Base-by-base conservation (phyloP, 139 green algal species). In the Chlorella vulgaris region DNA sequence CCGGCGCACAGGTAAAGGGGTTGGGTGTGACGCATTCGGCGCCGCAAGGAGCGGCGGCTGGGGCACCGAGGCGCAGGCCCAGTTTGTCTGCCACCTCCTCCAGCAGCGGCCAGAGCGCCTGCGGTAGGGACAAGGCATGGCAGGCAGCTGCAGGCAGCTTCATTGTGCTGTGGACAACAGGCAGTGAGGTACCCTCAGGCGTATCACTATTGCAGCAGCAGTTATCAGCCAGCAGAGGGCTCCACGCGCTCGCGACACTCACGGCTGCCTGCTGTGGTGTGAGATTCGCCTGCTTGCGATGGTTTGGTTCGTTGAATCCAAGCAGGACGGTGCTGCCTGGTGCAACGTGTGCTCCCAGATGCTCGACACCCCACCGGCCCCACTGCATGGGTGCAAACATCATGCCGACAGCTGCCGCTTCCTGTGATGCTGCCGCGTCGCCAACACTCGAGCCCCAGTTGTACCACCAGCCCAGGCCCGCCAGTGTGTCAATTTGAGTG, bases 371-470 rank as follows among this genome's bases (percentile, higher is more conserved):
- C 78, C 78, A 78, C n/a, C 39, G 71, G n/a, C 78, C 78, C 78
- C 78, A 83, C 68, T 83, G 78, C 78, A 83, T 83, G 39, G 66
- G 66, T 31, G 78, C 78, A 66, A 83, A 83, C 1, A 67, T 24
- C 26, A 83, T 42, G 13, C 65, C 65, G 8, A 18, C 65, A 1
- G 35, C 73, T 1, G n/a, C 36, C 10, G 62, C 51, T 24, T 39
- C 67, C 15, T 35, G n/a, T 18, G 53, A n/a, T 19, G 31, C 73
- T 15, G 13, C 42, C 7, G n/a, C 19, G 28, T 55, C 51, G 31
- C 24, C 38, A 13, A 39, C 28, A 5, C 26, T 28, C 24, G 68
- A 36, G 28, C 51, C 68, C 78, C 78, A 83, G 68, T 78, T 62
- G 50, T 83, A 83, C 40, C 42, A 75, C 68, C 68, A 75, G 21